Base-by-base conservation (phyloP, 352 stramenopile species). In the Pythium folliculosum region DNA sequence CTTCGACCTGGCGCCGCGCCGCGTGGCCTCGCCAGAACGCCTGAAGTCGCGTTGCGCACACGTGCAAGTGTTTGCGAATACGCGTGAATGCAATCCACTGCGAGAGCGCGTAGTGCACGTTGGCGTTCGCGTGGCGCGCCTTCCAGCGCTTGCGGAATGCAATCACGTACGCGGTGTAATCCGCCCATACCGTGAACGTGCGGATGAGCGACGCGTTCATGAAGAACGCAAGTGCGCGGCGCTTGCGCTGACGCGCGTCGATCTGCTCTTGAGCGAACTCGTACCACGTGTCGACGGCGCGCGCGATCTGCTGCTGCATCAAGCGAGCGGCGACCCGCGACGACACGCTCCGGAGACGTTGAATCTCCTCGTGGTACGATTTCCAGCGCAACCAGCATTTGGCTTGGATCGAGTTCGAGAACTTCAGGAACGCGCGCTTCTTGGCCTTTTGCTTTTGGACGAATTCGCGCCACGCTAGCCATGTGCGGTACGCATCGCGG, bases 361-460 rank as follows among this genome's bases (percentile, higher is more conserved):
- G 60, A 2, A 77, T 59, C 16, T 85, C 59, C 0, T 79, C 70
- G 45, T 88, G 80, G 21, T 73, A 60, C 45, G 74, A 69, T 23
- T 75, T 72, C 86, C 86, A 95, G 23, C 66, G 63, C 9, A 86
- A 21, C 71, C 78, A 95, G 66, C 83, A 92, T 61, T 91, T 92
- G 7, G 76, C 76, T 32, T 81, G 67, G 1, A 87, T 77, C 17
- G 74, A 88, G 59, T 65, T 80, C 5, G 81, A 85, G 40, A 95
- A 93, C 6, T 78, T 79, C 7, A 80, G 67, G 6, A 86, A 69
- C 12, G 86, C 86, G 48, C 83, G 75, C 16, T 81, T 81, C 50
- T 87, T 90, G 1, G 81, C 77, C 6, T 71, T 77, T 44, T 89
- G 80, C 1, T 71, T 63, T 16, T 75, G 58, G 5, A 90, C 66